phyloP scores from a whole-genome alignment of 495 filamentous ascomycete genomes.

The Aspergillus mulundensis region DNA sequence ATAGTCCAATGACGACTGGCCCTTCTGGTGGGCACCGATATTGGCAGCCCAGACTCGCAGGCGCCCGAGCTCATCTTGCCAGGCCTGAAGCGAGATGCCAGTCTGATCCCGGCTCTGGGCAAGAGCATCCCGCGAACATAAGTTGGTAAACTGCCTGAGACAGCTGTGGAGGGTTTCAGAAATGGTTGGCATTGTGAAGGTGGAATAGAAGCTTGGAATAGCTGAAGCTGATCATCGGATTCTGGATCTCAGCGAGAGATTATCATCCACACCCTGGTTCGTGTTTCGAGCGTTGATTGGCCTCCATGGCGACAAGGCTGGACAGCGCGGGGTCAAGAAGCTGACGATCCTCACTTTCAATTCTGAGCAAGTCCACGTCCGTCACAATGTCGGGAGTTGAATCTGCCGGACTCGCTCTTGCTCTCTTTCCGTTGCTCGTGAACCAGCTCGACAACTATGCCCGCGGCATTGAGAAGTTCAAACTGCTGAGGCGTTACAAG shows the following conservation, averaged over 20 bases:
- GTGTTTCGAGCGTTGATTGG: too few relatives aligned
- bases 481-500: slow-evolving; percentile 18
- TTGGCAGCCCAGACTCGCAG: slow-evolving; percentile 45
- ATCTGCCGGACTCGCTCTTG: slow-evolving; percentile 21
- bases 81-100: slow-evolving; percentile 8
- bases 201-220: too few relatives aligned
- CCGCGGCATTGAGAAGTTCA: slow-evolving; percentile 23
- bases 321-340: too few relatives aligned
- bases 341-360: too few relatives aligned
- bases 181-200: too few relatives aligned
- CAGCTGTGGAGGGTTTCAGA: too few relatives aligned
- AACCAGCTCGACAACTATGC: slow-evolving; percentile 25
- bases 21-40: slow-evolving; percentile 40
- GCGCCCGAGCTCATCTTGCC: slow-evolving; percentile 31
- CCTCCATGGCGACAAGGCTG: too few relatives aligned
- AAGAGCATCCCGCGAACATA: background rate
- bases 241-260: too few relatives aligned
- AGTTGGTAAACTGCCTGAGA: too few relatives aligned
- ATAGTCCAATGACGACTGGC: slow-evolving; percentile 42
- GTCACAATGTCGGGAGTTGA: slow-evolving; percentile 29
- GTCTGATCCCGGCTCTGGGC: background rate
- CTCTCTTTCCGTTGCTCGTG: slow-evolving; percentile 24
- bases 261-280: too few relatives aligned
- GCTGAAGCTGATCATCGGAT: too few relatives aligned
- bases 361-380: too few relatives aligned